phyloP scores from a whole-genome alignment of 163 green algal genomes.

The Volvox carteri region DNA sequence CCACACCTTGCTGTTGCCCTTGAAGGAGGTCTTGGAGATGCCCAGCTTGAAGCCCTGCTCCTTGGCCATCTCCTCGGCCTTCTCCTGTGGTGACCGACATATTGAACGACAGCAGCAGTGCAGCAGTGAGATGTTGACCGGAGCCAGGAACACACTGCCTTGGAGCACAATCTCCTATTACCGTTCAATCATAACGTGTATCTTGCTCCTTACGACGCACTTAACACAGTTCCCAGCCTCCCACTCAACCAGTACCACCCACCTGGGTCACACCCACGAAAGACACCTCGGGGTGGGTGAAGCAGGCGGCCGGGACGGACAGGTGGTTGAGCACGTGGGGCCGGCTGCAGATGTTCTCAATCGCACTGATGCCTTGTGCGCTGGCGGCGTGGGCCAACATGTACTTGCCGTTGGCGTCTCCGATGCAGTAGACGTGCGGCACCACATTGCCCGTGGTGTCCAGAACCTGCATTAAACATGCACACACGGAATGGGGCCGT shows the following conservation, averaged over 20 bases:
- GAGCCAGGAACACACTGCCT: no score
- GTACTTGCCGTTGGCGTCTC: slow-evolving; percentile 98
- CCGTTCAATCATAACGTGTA: no score
- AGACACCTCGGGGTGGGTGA: slow-evolving; percentile 98
- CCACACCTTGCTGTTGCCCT: slow-evolving; percentile 97
- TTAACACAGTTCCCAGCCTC: no score
- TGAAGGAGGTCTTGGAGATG: slow-evolving; percentile 98
- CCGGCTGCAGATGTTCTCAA: slow-evolving; percentile 96
- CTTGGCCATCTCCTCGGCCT: slow-evolving; percentile 91
- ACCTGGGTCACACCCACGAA: slow-evolving; percentile 93
- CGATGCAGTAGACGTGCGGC: slow-evolving; percentile 96
- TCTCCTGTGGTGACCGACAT: slow-evolving; percentile 80
- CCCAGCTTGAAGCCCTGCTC: slow-evolving; percentile 88
- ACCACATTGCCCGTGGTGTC: slow-evolving; percentile 89
- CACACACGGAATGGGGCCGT: neutral
- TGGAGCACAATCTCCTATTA: no score
- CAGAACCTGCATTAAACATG: slow-evolving; percentile 78
- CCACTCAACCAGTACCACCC: neutral
- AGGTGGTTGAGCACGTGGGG: slow-evolving; percentile 95
- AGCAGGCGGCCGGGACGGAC: slow-evolving; percentile 96
- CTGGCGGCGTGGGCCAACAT: slow-evolving; percentile 98
- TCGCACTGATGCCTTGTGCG: slow-evolving; percentile 92
- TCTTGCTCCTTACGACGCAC: no score
- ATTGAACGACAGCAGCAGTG: no score
- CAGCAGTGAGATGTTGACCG: no score